A percentile compares a stretch with the other conserved stretches of the same genome.
These are phyloP conservation scores for Cavenderia fasciculata DNA, from an alignment of 78 protist species.

Conservation along the genomic window DNA sequence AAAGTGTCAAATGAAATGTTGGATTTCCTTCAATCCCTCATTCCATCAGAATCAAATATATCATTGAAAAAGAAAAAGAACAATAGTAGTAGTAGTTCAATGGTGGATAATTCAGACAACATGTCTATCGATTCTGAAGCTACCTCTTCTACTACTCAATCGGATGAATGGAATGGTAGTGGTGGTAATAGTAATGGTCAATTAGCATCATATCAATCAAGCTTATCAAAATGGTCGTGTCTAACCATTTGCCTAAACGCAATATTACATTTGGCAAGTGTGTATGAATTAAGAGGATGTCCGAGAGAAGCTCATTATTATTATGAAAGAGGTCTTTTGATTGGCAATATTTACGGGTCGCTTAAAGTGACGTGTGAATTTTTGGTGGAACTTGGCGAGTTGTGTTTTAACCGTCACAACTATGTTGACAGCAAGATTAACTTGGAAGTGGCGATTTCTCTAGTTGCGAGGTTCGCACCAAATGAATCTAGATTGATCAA, in stretches of 20 bases:
- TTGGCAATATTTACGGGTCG: conserved; percentile 69
- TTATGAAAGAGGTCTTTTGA: conserved; percentile 54
- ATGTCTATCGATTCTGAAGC: too few species aligned
- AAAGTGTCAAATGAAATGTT: conserved; percentile 26
- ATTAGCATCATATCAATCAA: neutral
- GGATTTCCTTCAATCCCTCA: conserved; percentile 12
- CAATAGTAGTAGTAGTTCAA: neutral
- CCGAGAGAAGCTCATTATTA: conserved; percentile 65
- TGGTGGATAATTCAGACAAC: neutral
- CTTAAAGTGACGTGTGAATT: conserved; percentile 63
- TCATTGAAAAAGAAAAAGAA: neutral
- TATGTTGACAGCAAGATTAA: conserved; percentile 36
- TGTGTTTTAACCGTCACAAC: conserved; percentile 45
- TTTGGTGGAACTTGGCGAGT: conserved; percentile 56
- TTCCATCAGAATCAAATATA: conserved; percentile 44
- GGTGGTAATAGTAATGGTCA: too few species aligned
- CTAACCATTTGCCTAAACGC: conserved; percentile 38
- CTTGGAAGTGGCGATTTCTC: conserved; percentile 28
- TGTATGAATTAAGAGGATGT: conserved; percentile 70
- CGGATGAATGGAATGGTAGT: too few species aligned
- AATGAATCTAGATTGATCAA: conserved; percentile 28
- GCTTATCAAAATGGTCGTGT: conserved; percentile 44
- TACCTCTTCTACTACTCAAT: neutral
- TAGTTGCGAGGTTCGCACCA: neutral
- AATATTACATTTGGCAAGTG: conserved; percentile 39